Evolutionary conservation across 306 rosid genomes (phyloP).

Genomic region (Inga leiocalycina): DNA sequence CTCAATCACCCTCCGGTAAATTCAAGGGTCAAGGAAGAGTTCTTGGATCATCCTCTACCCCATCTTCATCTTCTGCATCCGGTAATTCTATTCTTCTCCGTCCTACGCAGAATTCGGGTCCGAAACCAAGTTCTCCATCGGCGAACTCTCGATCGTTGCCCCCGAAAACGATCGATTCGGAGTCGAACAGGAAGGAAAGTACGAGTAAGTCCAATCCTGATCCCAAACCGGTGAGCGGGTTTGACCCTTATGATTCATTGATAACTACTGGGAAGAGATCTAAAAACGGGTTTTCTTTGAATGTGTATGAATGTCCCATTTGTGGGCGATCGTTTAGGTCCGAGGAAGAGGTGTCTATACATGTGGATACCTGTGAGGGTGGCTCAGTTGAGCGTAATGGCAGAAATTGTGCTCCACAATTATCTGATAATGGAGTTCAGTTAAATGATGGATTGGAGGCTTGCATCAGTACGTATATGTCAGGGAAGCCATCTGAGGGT

Average conservation of each 20-base stretch:
- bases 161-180: slow-evolving; percentile 27
- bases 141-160: slow-evolving; percentile 40
- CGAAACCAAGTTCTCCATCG: slow-evolving; percentile 46
- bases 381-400: slow-evolving; percentile 21
- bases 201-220: slow-evolving; percentile 28
- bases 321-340: slow-evolving; percentile 68
- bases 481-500: slow-evolving; percentile 68
- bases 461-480: slow-evolving; percentile 55
- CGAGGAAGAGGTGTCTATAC: slow-evolving; percentile 79
- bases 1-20: slow-evolving; percentile 64
- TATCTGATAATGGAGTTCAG: slow-evolving; percentile 26
- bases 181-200: slow-evolving; percentile 23
- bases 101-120: slow-evolving; percentile 34
- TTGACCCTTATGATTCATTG: slow-evolving; percentile 86
- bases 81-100: slow-evolving; percentile 39
- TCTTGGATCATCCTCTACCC: slow-evolving; percentile 72
- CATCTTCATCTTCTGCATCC: slow-evolving; percentile 39
- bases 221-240: slow-evolving; percentile 50
- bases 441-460: slow-evolving; percentile 54
- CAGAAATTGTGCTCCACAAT: slow-evolving; percentile 30
- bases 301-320: slow-evolving; percentile 77
- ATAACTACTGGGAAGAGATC: slow-evolving; percentile 79
- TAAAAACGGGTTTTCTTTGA: slow-evolving; percentile 59
- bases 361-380: slow-evolving; percentile 68
- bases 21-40: slow-evolving; percentile 97